phyloP scores from a whole-genome alignment of 306 rosid genomes.

The Cucurbita argyrosperma region DNA sequence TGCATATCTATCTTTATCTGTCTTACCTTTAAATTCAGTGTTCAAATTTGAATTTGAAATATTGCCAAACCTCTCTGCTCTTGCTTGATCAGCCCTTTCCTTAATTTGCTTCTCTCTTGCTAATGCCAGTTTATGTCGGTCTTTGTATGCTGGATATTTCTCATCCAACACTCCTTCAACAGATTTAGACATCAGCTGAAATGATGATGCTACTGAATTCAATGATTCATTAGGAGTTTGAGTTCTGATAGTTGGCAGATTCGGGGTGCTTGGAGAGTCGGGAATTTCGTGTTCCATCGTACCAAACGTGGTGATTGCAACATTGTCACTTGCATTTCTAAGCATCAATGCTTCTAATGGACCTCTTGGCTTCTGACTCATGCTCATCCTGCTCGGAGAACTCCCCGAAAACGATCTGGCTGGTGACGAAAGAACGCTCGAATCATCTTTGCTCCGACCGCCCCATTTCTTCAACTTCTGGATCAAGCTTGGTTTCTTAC shows the following conservation, averaged over 20 bases:
- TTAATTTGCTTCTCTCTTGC: constrained; percentile 75
- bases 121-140: constrained; percentile 81
- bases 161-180: constrained; percentile 65
- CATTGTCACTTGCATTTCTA: constrained; percentile 59
- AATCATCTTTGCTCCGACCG: constrained; percentile 82
- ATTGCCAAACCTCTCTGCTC: constrained; percentile 60
- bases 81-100: constrained; percentile 77
- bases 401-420: constrained; percentile 4
- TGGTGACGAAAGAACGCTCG: constrained; percentile 36
- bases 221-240: constrained; percentile 42
- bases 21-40: constrained; percentile 17
- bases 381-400: constrained; percentile 59
- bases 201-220: constrained; percentile 59
- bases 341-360: constrained; percentile 79
- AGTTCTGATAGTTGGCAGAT: constrained; percentile 35
- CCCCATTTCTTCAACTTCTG: constrained; percentile 94
- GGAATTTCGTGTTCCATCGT: constrained; percentile 37
- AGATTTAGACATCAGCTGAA: constrained; percentile 93
- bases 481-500: constrained; percentile 75
- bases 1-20: constrained; percentile 30
- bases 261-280: constrained; percentile 52
- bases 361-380: constrained; percentile 48
- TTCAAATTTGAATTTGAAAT: constrained; percentile 26
- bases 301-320: constrained; percentile 77
- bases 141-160: constrained; percentile 84